A percentile compares a stretch with the other conserved stretches of the same genome.
phyloP scores from a whole-genome alignment of 192 early-diverging fungal genomes.

The Linderina pennispora region DNA sequence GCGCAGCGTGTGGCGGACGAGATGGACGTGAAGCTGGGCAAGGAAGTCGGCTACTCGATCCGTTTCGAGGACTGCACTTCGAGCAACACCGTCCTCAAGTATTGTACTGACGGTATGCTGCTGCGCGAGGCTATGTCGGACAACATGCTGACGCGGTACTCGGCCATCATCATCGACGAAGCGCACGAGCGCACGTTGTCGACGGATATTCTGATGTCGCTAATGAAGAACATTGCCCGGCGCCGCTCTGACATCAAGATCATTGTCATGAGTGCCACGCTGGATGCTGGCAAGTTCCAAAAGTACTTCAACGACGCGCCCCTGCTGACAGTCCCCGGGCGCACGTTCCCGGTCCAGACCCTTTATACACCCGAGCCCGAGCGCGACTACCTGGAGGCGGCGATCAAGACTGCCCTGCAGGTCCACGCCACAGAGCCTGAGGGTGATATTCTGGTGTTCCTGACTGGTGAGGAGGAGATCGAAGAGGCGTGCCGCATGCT shows the following conservation, averaged over 20 bases:
- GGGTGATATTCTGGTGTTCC: slow-evolving; percentile 96
- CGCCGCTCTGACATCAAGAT: slow-evolving; percentile 81
- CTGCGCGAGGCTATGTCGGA: slow-evolving; percentile 96
- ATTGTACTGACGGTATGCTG: slow-evolving; percentile 99
- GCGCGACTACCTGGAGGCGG: slow-evolving; percentile 94
- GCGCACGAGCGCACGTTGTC: slow-evolving; percentile 96
- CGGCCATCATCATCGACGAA: slow-evolving; percentile 95
- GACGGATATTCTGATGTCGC: slow-evolving; percentile 98
- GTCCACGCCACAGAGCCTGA: slow-evolving; percentile 89
- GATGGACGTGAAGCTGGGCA: slow-evolving; percentile 87
- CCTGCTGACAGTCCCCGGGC: slow-evolving; percentile 85
- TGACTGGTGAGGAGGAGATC: slow-evolving; percentile 99
- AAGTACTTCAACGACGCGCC: slow-evolving; percentile 97
- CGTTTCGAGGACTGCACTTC: slow-evolving; percentile 97
- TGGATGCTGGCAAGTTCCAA: slow-evolving; percentile 99
- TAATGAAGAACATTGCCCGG: slow-evolving; percentile 85
- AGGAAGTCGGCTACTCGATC: slow-evolving; percentile 97
- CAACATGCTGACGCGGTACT: slow-evolving; percentile 79
- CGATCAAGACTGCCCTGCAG: slow-evolving; percentile 90
- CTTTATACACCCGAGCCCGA: slow-evolving; percentile 98
- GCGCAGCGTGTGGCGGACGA: slow-evolving; percentile 98
- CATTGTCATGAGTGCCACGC: slow-evolving; percentile 95
- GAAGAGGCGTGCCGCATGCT: slow-evolving; percentile 91
- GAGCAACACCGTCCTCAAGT: slow-evolving; percentile 80
- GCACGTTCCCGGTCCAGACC: slow-evolving; percentile 98